These are phyloP conservation scores for Cryptococcus deneoformans DNA, from an alignment of 1,284 basidiomycete species.

Conservation along the genomic window DNA sequence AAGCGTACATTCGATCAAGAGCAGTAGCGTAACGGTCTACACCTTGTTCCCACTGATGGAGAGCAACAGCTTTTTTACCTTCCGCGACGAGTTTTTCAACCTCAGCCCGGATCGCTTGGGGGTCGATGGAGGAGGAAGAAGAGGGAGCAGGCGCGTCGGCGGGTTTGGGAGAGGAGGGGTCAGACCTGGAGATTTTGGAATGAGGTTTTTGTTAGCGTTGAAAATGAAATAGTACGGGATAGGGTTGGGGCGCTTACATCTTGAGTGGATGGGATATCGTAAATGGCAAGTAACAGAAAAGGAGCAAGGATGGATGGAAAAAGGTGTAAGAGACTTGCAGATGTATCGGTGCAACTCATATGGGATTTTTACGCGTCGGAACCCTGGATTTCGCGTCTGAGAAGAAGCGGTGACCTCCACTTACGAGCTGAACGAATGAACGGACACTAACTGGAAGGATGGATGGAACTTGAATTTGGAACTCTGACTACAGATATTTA, in stretches of 20 bases:
- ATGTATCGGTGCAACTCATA: no score
- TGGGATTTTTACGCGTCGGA: no score
- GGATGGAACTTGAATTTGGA: no score
- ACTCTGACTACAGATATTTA: no score
- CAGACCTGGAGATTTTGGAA: background rate
- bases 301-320: background rate
- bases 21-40: constrained; percentile 80
- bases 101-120: constrained; percentile 9
- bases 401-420: no score
- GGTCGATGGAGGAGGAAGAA: no score
- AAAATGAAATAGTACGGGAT: background rate
- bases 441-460: no score
- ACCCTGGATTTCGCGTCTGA: no score
- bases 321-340: background rate
- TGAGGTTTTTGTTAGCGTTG: background rate
- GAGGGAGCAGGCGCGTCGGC: background rate
- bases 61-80: constrained; percentile 66
- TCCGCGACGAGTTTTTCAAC: constrained; percentile 40
- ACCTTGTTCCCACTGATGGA: constrained; percentile 81
- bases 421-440: no score
- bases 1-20: constrained; percentile 69
- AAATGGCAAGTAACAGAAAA: background rate
- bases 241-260: background rate
- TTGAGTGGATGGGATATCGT: background rate
- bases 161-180: constrained; percentile 4